A percentile compares a stretch with the other conserved stretches of the same genome.
phyloP scores from a whole-genome alignment of 495 filamentous ascomycete species.

The Penicillium lividum region DNA sequence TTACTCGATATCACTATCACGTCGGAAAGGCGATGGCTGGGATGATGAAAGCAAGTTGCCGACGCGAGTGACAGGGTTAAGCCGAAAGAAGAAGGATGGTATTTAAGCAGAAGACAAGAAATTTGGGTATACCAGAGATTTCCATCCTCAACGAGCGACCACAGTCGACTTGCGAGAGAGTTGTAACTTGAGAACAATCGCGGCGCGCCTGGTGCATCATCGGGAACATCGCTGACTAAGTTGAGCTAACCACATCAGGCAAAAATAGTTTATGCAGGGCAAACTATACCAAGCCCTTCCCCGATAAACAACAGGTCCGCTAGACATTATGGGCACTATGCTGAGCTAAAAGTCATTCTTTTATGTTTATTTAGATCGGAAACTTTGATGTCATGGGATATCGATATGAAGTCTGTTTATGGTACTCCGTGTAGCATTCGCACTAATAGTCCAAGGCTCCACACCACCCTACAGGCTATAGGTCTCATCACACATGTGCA shows the following conservation, averaged over 20 bases:
- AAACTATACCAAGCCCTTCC: slow-evolving; percentile 1
- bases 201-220: background rate
- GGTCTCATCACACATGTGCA: too few relatives aligned
- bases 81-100: background rate
- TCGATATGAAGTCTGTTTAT: too few relatives aligned
- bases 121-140: background rate
- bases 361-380: too few relatives aligned
- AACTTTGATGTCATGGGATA: too few relatives aligned
- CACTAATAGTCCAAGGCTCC: too few relatives aligned
- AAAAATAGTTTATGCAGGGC: background rate
- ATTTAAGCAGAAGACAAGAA: too few relatives aligned
- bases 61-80: background rate
- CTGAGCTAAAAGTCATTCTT: too few relatives aligned
- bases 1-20: background rate
- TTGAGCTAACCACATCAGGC: background rate
- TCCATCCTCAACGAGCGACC: slow-evolving; percentile 3
- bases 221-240: background rate
- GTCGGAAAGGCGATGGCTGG: background rate
- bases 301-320: background rate
- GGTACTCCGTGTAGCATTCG: too few relatives aligned
- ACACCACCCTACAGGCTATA: too few relatives aligned
- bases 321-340: too few relatives aligned
- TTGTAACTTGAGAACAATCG: background rate
- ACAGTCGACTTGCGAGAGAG: slow-evolving; percentile 1
- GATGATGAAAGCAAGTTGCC: background rate